Percentiles rank a stretch among this genome's conserved stretches.
Evolutionary conservation across 768 basidiomycete genomes (phyloP).

Genomic region (Gelatoporia subvermispora): DNA sequence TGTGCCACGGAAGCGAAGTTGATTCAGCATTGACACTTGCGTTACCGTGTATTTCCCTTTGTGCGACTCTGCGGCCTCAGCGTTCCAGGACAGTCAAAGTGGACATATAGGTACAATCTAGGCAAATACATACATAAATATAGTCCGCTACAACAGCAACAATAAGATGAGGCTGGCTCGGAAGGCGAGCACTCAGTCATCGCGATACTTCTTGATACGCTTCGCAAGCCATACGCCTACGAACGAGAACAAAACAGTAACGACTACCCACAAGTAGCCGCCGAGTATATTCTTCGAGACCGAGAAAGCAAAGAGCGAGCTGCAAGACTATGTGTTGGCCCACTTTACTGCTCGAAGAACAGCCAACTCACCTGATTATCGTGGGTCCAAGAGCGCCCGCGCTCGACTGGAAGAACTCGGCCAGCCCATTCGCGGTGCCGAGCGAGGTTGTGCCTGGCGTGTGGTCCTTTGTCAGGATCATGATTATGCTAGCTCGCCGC

Average conservation of each 20-base stretch:
- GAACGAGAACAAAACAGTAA: constrained; percentile 15
- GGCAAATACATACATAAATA: not conserved
- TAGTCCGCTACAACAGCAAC: not conserved
- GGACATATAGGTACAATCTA: not conserved
- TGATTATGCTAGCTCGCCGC: constrained; percentile 19
- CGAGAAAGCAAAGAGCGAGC: constrained; percentile 25
- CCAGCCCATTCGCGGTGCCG: constrained; percentile 28
- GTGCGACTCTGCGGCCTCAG: no score
- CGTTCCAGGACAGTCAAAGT: no score
- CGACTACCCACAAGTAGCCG: constrained; percentile 23
- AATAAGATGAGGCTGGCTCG: not conserved
- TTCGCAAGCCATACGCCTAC: constrained; percentile 14
- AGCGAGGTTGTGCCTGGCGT: constrained; percentile 23
- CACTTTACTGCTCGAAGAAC: not conserved
- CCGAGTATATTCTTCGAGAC: constrained; percentile 14
- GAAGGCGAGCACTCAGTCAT: constrained; percentile 3
- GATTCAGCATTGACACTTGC: no score
- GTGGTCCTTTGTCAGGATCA: constrained; percentile 27
- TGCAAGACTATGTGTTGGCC: not conserved
- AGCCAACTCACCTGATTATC: constrained; percentile 15
- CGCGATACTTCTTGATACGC: constrained; percentile 16
- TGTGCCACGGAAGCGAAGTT: no score
- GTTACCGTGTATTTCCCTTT: no score
- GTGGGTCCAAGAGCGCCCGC: constrained; percentile 24
- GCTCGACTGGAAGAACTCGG: constrained; percentile 27